Conservation (phyloP, 176 grass and related monocot species). For the Pharus latifolius region DNA sequence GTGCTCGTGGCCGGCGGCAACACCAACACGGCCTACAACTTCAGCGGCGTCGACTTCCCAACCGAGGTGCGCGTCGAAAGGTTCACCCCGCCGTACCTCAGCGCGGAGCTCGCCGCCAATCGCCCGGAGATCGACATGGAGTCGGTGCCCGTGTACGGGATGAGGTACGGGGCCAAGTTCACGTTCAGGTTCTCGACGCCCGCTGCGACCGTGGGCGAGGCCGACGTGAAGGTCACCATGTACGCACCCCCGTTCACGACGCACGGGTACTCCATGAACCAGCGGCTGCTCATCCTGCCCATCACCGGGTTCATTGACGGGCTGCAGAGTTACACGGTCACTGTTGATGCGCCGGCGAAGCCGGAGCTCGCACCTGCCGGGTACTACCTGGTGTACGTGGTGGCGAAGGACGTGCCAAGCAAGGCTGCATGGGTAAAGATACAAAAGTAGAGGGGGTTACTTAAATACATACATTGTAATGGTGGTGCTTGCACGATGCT, state of each 20-base stretch:
- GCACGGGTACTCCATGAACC: slow-evolving; percentile 81
- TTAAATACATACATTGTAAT: no score
- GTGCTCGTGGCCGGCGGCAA: slow-evolving; percentile 82
- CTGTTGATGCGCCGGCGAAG: slow-evolving; percentile 33
- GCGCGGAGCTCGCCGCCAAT: not conserved
- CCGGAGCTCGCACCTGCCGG: slow-evolving; percentile 52
- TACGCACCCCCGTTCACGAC: slow-evolving; percentile 87
- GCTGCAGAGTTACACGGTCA: slow-evolving; percentile 6
- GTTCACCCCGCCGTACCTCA: slow-evolving; percentile 65
- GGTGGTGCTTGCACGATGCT: no score
- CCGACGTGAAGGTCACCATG: slow-evolving; percentile 56
- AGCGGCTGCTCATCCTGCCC: slow-evolving; percentile 58
- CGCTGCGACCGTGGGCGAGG: not conserved
- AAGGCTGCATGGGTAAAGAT: slow-evolving; percentile 48
- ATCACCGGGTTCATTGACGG: slow-evolving; percentile 9
- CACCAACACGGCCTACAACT: slow-evolving; percentile 67
- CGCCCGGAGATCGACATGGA: slow-evolving; percentile 31
- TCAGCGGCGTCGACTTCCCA: slow-evolving; percentile 50
- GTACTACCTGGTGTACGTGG: slow-evolving; percentile 60
- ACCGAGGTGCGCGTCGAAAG: slow-evolving; percentile 83
- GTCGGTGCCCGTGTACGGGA: slow-evolving; percentile 19
- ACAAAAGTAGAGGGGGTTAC: slow-evolving; percentile 2
- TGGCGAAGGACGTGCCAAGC: slow-evolving; percentile 55
- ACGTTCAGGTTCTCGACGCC: slow-evolving; percentile 27
- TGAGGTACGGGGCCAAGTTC: slow-evolving; percentile 44